These are phyloP conservation scores for Penicilliopsis zonata DNA, from an alignment of 495 filamentous ascomycete species.

Conservation along the genomic window DNA sequence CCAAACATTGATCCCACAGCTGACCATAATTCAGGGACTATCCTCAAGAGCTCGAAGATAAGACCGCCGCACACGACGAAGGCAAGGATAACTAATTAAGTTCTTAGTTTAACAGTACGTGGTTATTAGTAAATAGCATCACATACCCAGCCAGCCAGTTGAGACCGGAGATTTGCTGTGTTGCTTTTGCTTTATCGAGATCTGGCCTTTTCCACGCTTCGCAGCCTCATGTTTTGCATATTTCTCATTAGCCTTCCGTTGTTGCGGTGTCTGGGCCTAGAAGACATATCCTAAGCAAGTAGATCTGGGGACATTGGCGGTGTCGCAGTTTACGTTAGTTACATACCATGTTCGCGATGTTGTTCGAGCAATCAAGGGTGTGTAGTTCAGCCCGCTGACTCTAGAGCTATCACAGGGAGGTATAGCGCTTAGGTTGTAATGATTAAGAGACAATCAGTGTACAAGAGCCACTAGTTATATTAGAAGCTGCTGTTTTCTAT, in stretches of 20 bases:
- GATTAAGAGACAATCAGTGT: no score
- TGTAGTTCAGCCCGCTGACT: no score
- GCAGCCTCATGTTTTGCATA: constrained; percentile 69
- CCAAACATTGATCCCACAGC: constrained; percentile 16
- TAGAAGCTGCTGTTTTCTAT: no score
- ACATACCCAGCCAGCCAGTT: constrained; percentile 74
- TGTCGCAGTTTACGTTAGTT: no score
- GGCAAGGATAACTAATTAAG: constrained; percentile 49
- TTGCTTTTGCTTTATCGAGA: constrained; percentile 51
- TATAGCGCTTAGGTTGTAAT: no score
- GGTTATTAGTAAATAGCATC: background rate
- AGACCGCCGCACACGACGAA: constrained; percentile 82
- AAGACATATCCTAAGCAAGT: no score
- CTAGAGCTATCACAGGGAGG: no score
- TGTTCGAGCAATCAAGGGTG: no score
- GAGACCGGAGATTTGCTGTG: constrained; percentile 69
- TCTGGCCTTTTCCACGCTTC: constrained; percentile 72
- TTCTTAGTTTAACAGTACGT: background rate
- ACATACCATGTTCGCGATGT: no score
- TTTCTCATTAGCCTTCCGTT: constrained; percentile 77
- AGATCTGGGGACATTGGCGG: no score
- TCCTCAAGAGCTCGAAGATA: constrained; percentile 67
- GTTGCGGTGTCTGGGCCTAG: constrained; percentile 89
- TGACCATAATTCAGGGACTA: constrained; percentile 48
- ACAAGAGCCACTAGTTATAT: no score